Evolutionary conservation across 2,329 filamentous ascomycete genomes (phyloP).

Genomic region (Fusarium marasasianum): DNA sequence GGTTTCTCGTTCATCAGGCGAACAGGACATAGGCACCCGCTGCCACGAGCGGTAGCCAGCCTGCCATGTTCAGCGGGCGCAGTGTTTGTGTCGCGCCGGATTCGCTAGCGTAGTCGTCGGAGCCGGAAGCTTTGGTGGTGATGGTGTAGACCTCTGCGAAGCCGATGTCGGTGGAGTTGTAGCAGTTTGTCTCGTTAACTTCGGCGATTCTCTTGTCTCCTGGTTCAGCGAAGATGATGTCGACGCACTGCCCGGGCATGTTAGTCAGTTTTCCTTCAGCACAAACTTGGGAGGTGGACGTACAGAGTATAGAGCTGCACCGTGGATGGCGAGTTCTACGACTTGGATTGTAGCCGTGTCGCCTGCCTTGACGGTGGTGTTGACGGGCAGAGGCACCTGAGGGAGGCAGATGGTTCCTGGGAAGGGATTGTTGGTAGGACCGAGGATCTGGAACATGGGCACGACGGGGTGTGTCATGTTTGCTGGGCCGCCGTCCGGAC

Average conservation of each 20-base stretch:
- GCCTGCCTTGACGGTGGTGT: slow-evolving; percentile 76
- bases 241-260: slow-evolving; percentile 75
- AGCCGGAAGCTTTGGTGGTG: slow-evolving; percentile 56
- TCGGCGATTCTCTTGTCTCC: slow-evolving; percentile 71
- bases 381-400: slow-evolving; percentile 83
- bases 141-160: slow-evolving; percentile 82
- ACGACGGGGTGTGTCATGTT: slow-evolving; percentile 92
- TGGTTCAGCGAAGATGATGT: slow-evolving; percentile 89
- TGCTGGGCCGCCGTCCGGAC: slow-evolving; percentile 69
- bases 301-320: slow-evolving; percentile 84
- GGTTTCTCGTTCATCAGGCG: slow-evolving; percentile 15
- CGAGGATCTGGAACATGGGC: slow-evolving; percentile 81
- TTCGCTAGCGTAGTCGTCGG: slow-evolving; percentile 45
- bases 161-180: slow-evolving; percentile 81
- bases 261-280: background rate
- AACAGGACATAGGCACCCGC: slow-evolving; percentile 53
- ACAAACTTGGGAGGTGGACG: slow-evolving; percentile 39
- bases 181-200: slow-evolving; percentile 86
- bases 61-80: slow-evolving; percentile 43
- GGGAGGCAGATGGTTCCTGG: slow-evolving; percentile 89
- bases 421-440: slow-evolving; percentile 85
- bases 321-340: slow-evolving; percentile 84
- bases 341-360: slow-evolving; percentile 92
- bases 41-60: slow-evolving; percentile 54
- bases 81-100: slow-evolving; percentile 40